phyloP scores from a whole-genome alignment of 495 filamentous ascomycete species.

The Aspergillus haitiensis region DNA sequence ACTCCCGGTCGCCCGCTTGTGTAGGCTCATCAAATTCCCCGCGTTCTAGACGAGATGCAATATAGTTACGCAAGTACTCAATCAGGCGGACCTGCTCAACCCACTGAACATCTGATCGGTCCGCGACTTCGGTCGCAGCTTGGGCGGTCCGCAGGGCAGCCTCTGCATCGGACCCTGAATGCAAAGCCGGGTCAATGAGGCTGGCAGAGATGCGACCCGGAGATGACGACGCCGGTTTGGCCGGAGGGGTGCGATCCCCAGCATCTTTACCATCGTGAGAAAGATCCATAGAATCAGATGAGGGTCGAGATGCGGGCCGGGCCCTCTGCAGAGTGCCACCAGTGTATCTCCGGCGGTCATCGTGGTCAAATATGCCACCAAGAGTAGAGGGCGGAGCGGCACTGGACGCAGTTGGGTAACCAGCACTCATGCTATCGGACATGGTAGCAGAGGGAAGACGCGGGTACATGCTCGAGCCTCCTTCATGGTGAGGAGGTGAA shows the following conservation, averaged over 20 bases:
- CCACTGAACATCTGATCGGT: conserved; percentile 69
- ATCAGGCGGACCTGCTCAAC: conserved; percentile 80
- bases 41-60: conserved; percentile 62
- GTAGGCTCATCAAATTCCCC: conserved; percentile 58
- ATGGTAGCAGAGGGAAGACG: conserved; percentile 73
- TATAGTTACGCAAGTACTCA: conserved; percentile 68
- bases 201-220: conserved; percentile 48
- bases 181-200: conserved; percentile 56
- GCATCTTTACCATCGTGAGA: conserved; percentile 53
- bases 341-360: conserved; percentile 81
- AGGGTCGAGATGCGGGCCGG: conserved; percentile 44
- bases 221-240: conserved; percentile 44
- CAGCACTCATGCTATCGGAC: conserved; percentile 50
- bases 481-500: conserved; percentile 60
- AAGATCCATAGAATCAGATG: conserved; percentile 54
- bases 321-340: conserved; percentile 83
- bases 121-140: conserved; percentile 48
- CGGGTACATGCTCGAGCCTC: conserved; percentile 75
- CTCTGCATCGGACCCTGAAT: conserved; percentile 42
- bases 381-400: conserved; percentile 76
- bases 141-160: conserved; percentile 45
- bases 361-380: conserved; percentile 75
- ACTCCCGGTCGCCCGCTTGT: conserved; percentile 15
- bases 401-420: conserved; percentile 62
- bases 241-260: conserved; percentile 44